Evolutionary conservation across 176 grass and related monocot genomes (phyloP), one percentile per base, ranked within the genome.

Genomic region (Carex cristatella): DNA sequence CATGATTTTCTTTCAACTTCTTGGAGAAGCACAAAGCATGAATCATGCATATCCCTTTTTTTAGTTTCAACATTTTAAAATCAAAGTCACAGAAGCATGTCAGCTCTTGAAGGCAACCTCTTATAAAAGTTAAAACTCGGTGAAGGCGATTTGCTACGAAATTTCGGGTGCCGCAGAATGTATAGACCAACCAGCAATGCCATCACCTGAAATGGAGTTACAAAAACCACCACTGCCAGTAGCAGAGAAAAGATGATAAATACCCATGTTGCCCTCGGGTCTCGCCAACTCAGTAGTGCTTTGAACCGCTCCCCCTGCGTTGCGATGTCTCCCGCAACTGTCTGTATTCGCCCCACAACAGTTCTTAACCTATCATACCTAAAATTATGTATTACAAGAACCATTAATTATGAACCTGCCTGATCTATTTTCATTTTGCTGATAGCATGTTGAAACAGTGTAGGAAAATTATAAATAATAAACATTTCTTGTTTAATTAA

Each of bases 331-430:
- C 94, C 94, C 0, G 82, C 83, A 28, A 87, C 91, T 18, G 87
- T 95, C 89, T 95, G 94, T 86, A 91, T 86, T 2, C 89, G 55
- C 1, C 89, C 89, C 0, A 82, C 88, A 0, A 96, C 87, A 74
- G 83, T 93, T 64, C 90, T 79, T 79, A 97, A 89, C 5, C 92
- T 81, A 82, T 94, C 94, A 79, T 97, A 97, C 80, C 80, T 83
- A 23, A n/a, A 65, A 30, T 82, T 31, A 76, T 76, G 19, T 5
- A 55, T 76, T 57, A 14, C 15, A 69, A 56, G 0, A 31, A 15
- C 2, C 11, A 33, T 49, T 56, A 30, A 48, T 76, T 2, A 9
- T 62, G 9, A 23, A 62, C 4, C 5, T 62, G 60, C 16, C 60
- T 51, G 11, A 51, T 51, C 48, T 2, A 7, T 51, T 51, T 51